These are phyloP conservation scores for Citrus unshiu DNA, from an alignment of 345 rosid genomes.

Conservation along the genomic window DNA sequence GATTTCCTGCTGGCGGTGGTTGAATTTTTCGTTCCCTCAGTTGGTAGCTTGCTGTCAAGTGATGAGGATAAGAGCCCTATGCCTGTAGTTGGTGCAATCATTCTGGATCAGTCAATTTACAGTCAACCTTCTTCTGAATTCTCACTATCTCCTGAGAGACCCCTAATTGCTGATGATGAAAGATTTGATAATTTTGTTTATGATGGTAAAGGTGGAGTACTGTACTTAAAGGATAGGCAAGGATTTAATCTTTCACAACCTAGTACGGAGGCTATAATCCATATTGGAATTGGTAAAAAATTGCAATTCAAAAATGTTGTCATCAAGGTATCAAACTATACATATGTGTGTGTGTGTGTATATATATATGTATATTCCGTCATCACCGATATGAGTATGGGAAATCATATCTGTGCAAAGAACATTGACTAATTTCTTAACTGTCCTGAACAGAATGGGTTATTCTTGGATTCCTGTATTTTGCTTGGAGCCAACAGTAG, in stretches of 20 bases:
- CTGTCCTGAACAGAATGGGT: slow-evolving; percentile 61
- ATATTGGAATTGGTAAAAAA: slow-evolving; percentile 73
- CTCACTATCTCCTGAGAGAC: slow-evolving; percentile 71
- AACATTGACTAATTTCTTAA: not conserved
- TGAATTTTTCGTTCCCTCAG: slow-evolving; percentile 88
- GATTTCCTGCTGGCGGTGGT: slow-evolving; percentile 90
- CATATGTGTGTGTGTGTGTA: too few relatives aligned
- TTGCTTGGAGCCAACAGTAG: slow-evolving; percentile 74
- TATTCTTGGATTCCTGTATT: slow-evolving; percentile 85
- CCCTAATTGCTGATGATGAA: slow-evolving; percentile 83
- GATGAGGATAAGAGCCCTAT: slow-evolving; percentile 59
- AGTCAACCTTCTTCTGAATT: slow-evolving; percentile 59
- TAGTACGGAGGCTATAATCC: slow-evolving; percentile 69
- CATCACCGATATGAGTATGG: not conserved
- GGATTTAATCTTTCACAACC: slow-evolving; percentile 59
- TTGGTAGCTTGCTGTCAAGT: slow-evolving; percentile 61
- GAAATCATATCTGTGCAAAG: not conserved
- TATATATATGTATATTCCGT: not conserved
- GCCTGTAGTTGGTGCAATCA: slow-evolving; percentile 52
- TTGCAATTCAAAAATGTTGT: slow-evolving; percentile 81
- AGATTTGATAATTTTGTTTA: slow-evolving; percentile 66
- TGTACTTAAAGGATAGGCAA: slow-evolving; percentile 68
- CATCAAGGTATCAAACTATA: slow-evolving; percentile 50
- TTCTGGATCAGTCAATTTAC: slow-evolving; percentile 60
- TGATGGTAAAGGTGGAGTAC: slow-evolving; percentile 85